Base-by-base conservation (phyloP, 306 rosid species). In the Cucurbita moschata region DNA sequence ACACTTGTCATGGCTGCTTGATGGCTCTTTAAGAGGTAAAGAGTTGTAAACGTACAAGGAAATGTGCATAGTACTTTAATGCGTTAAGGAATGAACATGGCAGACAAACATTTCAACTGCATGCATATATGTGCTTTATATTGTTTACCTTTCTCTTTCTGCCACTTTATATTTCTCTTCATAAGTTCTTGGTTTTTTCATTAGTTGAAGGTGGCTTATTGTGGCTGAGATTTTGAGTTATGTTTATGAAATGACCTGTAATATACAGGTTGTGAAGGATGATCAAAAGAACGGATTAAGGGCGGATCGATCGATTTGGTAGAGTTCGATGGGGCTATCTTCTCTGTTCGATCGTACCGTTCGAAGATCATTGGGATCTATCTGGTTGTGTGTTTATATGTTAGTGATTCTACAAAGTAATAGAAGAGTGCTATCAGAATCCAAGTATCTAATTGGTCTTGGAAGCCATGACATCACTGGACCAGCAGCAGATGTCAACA, bases 381-480 rank as follows among this genome's bases (percentile, higher is more conserved):
- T 77, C 60, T 82, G 81, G 78, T 71, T 66, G 39, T 80, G 82
- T 78, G 8, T 76, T 63, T 74, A 55, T n/a, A 11, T 71, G 61
- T 40, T 78, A 16, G 14, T 82, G 30, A 18, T 79, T 42, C 56
- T 78, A 1, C 75, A 75, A 37, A 42, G 50, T 66, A 16, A 23
- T 47, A 10, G 38, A 69, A 74, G 56, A 49, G 80, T 58, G 7
- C 10, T 78, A 7, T 82, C 88, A 10, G 80, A 80, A 76, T 86
- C 98, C 39, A 76, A 82, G 44, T 90, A 90, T 79, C 82, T 86
- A 91, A 69, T 90, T 81, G 98, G 98, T 30, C 82, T 93, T 40
- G 97, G 96, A 57, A 90, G 98, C 85, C 84, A 87, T 84, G 98
- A 90, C 79, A 87, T 93, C 49, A 93, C 98, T n/a, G 98, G 98